These are phyloP conservation scores for Crucibulum laeve DNA, from an alignment of 768 basidiomycete genomes.

Conservation along the genomic window DNA sequence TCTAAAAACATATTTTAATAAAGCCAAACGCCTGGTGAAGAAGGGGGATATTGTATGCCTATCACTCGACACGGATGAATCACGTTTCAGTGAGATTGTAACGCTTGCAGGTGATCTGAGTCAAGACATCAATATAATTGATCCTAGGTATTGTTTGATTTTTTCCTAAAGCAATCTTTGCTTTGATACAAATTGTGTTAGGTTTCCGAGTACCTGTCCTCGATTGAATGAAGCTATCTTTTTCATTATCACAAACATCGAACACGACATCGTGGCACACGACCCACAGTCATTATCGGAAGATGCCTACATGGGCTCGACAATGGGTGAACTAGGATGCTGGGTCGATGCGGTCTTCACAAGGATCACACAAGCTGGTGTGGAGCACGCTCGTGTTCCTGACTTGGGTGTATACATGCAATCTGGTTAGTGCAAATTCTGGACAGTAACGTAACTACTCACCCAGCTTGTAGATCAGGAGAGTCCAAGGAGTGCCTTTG, in stretches of 20 bases:
- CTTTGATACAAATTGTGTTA: constrained; percentile 1
- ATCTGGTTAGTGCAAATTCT: constrained; percentile 35
- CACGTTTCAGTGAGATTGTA: too few species aligned
- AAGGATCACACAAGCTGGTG: constrained; percentile 73
- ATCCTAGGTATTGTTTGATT: background rate
- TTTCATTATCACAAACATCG: constrained; percentile 77
- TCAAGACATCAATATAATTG: background rate
- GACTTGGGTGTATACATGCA: constrained; percentile 44
- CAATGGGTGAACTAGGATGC: constrained; percentile 74
- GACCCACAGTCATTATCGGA: constrained; percentile 16
- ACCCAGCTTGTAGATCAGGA: constrained; percentile 10
- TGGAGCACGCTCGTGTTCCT: constrained; percentile 64
- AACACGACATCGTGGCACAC: constrained; percentile 50
- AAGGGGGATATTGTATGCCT: constrained; percentile 72
- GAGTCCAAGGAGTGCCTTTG: constrained; percentile 18
- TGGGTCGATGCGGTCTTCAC: constrained; percentile 76
- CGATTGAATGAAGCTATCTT: constrained; percentile 52
- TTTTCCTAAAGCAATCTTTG: constrained; percentile 1
- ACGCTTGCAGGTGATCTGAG: constrained; percentile 1
- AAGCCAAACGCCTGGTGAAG: constrained; percentile 53
- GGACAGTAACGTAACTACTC: background rate
- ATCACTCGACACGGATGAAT: constrained; percentile 49
- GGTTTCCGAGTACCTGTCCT: constrained; percentile 12
- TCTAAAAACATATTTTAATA: constrained; percentile 60
- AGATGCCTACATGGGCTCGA: constrained; percentile 51